Conservation (phyloP, 352 stramenopile species). For the Phytophthora uliginosa region DNA sequence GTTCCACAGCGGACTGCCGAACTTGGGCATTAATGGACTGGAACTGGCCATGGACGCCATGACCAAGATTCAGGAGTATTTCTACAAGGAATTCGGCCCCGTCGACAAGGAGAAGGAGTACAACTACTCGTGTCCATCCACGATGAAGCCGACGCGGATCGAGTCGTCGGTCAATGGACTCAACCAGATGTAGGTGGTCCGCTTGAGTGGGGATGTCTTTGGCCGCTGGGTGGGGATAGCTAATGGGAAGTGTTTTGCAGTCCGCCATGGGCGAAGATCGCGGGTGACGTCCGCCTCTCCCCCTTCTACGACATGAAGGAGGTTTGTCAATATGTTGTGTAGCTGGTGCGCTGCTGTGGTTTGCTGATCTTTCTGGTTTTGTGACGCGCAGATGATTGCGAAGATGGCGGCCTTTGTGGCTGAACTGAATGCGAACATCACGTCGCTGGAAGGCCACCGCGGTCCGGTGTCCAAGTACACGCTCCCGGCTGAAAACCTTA, state of each 20-base stretch:
- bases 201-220: background rate
- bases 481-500: constrained; percentile 80
- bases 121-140: constrained; percentile 92
- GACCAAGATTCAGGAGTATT: constrained; percentile 87
- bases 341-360: background rate
- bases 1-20: constrained; percentile 93
- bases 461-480: constrained; percentile 94
- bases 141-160: constrained; percentile 91
- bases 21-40: constrained; percentile 92
- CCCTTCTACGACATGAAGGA: constrained; percentile 95
- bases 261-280: constrained; percentile 91
- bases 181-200: constrained; percentile 80
- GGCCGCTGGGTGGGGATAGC: background rate
- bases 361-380: background rate
- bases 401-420: constrained; percentile 89
- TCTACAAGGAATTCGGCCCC: constrained; percentile 92
- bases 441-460: constrained; percentile 80
- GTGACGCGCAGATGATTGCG: constrained; percentile 54
- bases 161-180: constrained; percentile 82
- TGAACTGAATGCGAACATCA: constrained; percentile 89
- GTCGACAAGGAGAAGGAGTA: constrained; percentile 89
- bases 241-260: constrained; percentile 40
- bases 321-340: constrained; percentile 35
- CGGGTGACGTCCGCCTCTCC: constrained; percentile 91
- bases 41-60: constrained; percentile 92